A percentile compares a stretch with the other conserved stretches of the same genome.
Evolutionary conservation across 1,284 basidiomycete species (phyloP).

Genomic region (Cerrena zonata): DNA sequence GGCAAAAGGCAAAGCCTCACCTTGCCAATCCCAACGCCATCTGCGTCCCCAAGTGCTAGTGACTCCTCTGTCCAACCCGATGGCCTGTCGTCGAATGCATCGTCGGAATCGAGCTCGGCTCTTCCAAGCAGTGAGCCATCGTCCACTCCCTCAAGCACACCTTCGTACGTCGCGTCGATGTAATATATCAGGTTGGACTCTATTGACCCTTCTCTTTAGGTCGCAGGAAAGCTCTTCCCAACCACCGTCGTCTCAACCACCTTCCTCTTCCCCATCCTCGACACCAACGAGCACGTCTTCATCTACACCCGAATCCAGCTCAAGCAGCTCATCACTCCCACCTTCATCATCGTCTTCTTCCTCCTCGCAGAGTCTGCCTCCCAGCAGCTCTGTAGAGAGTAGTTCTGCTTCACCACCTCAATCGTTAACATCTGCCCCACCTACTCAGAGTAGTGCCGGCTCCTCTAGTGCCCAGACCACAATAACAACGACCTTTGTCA

Average conservation of each 20-base stretch:
- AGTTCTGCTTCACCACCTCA: neutral
- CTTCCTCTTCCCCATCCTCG: neutral
- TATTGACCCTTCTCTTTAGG: neutral
- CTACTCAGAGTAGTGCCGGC: neutral
- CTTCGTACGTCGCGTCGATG: neutral
- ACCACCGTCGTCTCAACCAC: neutral
- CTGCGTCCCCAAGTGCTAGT: neutral
- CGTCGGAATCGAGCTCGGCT: neutral
- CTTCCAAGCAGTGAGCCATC: neutral
- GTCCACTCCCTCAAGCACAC: neutral
- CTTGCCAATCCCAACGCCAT: neutral
- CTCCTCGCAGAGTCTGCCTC: neutral
- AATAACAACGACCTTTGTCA: slow-evolving; percentile 20
- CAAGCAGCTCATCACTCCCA: no score
- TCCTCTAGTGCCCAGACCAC: slow-evolving; percentile 18
- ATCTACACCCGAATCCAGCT: neutral
- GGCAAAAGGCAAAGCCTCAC: neutral
- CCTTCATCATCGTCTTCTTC: no score
- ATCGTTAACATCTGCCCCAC: neutral
- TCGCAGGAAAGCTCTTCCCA: neutral
- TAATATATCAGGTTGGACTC: neutral
- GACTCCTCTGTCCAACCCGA: neutral
- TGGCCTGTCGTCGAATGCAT: neutral
- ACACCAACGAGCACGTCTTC: neutral
- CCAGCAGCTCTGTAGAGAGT: neutral